Evolutionary conservation across 2,329 filamentous ascomycete species (phyloP), one percentile per base, ranked within the genome.

Genomic region (Chaetothyriales sp.): DNA sequence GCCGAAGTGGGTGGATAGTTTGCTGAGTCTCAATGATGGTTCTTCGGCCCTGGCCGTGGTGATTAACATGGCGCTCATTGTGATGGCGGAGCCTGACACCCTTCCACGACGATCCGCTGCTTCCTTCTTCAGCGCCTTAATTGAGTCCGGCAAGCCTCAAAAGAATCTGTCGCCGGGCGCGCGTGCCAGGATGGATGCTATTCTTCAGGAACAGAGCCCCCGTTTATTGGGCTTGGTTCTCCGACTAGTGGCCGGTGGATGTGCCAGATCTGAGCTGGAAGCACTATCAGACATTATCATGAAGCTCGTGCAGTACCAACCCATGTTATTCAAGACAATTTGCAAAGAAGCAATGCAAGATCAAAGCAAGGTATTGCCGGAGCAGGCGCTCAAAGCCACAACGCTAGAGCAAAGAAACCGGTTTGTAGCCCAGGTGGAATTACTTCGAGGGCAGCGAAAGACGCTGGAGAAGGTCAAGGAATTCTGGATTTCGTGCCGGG

Each of bases 41-140:
- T 46, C 51, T 22, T 47, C 63, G 18, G 59, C 65, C 3, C 59
- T 68, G 12, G 60, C 59, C 12, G 61, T 65, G 2, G 62, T 70
- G 8, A 53, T 71, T 10, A 64, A 68, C 20, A 68, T 71, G 52
- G 67, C 65, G 3, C 62, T 70, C n/a, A 55, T 65, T 18, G 62
- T 66, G 15, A 59, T 72, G 39, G 65, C 65, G 44, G 63, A 68
- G 8, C 62, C 66, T 0, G 70, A 73, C 39, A 68, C 69, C 8
- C 62, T 73, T 12, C 68, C 70, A n/a, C 66, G 72, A n/a, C 69
- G 69, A 18, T 68, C 69, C 25, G 66, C 68, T 3, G 66, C 69
- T 32, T 60, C 64, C 32, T 72, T 72, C 55, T 71, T 70, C 65
- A 59, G 66, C 56, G 70, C 44, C 48, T 70, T 52, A 63, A 64